These are phyloP conservation scores for Rhynchospora tenuis DNA, from an alignment of 176 grass and related monocot genomes.

Conservation along the genomic window DNA sequence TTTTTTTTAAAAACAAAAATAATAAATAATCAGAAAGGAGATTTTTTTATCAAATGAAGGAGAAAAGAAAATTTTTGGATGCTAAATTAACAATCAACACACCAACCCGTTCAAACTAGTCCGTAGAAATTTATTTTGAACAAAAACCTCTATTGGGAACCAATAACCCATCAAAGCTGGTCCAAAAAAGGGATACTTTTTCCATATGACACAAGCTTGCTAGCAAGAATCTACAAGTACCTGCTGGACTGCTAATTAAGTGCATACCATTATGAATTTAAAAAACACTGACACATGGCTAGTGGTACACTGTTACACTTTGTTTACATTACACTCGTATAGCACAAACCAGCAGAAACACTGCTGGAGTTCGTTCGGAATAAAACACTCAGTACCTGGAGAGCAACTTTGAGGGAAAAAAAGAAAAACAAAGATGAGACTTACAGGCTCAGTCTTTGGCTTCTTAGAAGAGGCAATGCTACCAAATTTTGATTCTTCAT, in stretches of 20 bases:
- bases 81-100: neutral
- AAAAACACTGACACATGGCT: neutral
- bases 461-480: slow-evolving; percentile 60
- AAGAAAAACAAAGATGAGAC: neutral
- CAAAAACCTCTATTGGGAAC: no score
- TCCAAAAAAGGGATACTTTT: neutral
- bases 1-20: neutral
- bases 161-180: neutral
- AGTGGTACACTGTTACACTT: neutral
- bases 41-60: neutral
- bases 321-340: neutral
- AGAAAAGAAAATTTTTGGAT: neutral
- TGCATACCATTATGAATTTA: neutral
- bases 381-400: neutral
- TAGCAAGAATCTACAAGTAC: neutral
- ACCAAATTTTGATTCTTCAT: slow-evolving; percentile 60
- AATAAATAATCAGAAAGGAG: neutral
- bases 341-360: neutral
- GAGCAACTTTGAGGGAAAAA: neutral
- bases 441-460: slow-evolving; percentile 69
- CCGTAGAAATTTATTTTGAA: neutral
- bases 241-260: no score
- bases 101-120: no score
- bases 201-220: neutral
- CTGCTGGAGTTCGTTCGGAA: neutral